Conservation (phyloP, 495 filamentous ascomycete species). For the Penicillium cataractarum region DNA sequence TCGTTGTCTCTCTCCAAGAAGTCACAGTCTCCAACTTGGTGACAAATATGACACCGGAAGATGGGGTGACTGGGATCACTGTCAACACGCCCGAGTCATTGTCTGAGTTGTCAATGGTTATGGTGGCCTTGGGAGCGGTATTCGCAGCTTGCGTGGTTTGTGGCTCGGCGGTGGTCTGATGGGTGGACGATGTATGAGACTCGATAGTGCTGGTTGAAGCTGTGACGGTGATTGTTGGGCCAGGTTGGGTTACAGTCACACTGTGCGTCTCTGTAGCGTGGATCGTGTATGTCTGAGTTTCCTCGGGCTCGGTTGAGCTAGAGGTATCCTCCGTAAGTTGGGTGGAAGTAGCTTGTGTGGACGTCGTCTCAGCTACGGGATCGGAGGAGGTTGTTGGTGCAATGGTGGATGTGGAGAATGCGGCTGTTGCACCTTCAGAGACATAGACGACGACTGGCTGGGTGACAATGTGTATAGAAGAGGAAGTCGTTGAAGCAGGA, state of each 20-base stretch:
- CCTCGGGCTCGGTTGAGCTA: neutral
- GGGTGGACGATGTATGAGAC: neutral
- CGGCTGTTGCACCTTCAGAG: constrained; percentile 12
- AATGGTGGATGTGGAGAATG: constrained; percentile 13
- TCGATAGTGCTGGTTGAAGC: neutral
- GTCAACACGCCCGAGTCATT: constrained; percentile 8
- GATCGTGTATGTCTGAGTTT: constrained; percentile 7
- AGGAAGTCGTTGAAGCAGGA: neutral
- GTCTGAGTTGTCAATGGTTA: neutral
- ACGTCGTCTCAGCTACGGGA: neutral
- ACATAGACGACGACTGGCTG: constrained; percentile 19
- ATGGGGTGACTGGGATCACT: constrained; percentile 16
- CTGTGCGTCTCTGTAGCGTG: constrained; percentile 13
- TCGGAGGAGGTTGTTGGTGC: neutral
- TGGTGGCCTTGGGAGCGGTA: neutral
- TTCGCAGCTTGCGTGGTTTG: neutral
- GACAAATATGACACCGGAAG: constrained; percentile 13
- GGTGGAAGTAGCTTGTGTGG: neutral
- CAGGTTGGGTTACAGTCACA: constrained; percentile 16
- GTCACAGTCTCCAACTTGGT: constrained; percentile 20
- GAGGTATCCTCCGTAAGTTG: neutral
- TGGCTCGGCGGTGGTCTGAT: neutral
- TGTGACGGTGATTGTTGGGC: constrained; percentile 14
- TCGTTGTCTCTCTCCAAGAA: constrained; percentile 13
- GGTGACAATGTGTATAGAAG: constrained; percentile 14